These are phyloP conservation scores for Cardamine resedifolia DNA, from an alignment of 345 rosid genomes.

Conservation along the genomic window DNA sequence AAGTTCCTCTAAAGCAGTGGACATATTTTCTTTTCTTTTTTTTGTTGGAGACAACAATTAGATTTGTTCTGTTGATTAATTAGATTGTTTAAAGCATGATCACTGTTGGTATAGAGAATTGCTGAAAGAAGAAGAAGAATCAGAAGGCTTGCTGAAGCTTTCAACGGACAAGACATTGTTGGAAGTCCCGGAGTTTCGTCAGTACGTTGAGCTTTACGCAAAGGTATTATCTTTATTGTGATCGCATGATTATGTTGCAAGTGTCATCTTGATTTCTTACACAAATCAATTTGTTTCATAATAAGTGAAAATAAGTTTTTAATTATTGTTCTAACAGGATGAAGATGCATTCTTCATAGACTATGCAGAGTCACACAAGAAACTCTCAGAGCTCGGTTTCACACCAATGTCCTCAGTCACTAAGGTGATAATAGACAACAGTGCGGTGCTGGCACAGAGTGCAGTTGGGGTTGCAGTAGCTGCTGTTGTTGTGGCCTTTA, in stretches of 20 bases:
- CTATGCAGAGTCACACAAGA: slow-evolving; percentile 76
- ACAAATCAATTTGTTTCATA: not conserved
- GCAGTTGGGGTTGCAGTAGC: slow-evolving; percentile 72
- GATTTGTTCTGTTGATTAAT: not conserved
- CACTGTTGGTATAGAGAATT: slow-evolving; percentile 48
- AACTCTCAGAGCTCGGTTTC: slow-evolving; percentile 88
- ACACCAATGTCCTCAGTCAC: slow-evolving; percentile 44
- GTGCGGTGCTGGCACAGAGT: slow-evolving; percentile 33
- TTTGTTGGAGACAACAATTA: no score
- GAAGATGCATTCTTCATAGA: slow-evolving; percentile 78
- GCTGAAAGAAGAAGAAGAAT: slow-evolving; percentile 56
- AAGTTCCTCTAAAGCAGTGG: slow-evolving; percentile 35
- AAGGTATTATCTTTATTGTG: slow-evolving; percentile 47
- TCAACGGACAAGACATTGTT: slow-evolving; percentile 68
- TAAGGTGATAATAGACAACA: slow-evolving; percentile 28
- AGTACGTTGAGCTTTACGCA: slow-evolving; percentile 66
- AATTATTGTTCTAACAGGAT: slow-evolving; percentile 43
- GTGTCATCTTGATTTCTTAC: not conserved
- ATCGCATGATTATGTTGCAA: not conserved
- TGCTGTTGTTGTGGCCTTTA: slow-evolving; percentile 68
- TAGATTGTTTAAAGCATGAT: not conserved
- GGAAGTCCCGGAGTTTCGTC: slow-evolving; percentile 62
- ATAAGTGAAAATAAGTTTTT: not conserved
- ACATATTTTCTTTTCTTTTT: no score
- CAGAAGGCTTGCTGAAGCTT: slow-evolving; percentile 77